Base-by-base conservation (phyloP, 1,284 basidiomycete species). In the Cronartium quercuum region DNA sequence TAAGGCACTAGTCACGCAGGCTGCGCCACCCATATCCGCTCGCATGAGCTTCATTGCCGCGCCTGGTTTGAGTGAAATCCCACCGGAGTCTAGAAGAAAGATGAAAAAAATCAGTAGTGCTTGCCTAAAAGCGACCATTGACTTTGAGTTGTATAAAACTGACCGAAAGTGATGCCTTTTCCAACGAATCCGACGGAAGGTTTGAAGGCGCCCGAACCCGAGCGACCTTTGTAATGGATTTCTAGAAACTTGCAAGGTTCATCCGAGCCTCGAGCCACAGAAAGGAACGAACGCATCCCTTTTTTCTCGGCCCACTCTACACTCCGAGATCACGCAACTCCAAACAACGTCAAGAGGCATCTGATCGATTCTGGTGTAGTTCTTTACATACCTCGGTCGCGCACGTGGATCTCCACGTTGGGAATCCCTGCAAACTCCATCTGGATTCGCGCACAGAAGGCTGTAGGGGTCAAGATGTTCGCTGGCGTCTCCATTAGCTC, bases 161-260 rank as follows among this genome's bases (percentile, higher is more conserved):
- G 58, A 74, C 71, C 71, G 77, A 92, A 92, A 5, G 91, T 92
- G 80, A 93, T 89, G 75, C 91, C 92, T 78, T 94, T 94, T 61
- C 92, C 92, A 57, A 94, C 91, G 76, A 93, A 86, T 1, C 88
- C 89, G 4, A 92, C 84, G 9, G 90, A 90, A 68, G 85, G 84
- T 0, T 85, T 87, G 62, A 86, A 83, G 64, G 3, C 34, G 1
- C 83, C 67, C 21, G 42, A 13, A 13, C 29, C 64, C 34, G 51
- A 65, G 10, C 87, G 88, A 40, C 91, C 92, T 55, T 89, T 89
- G 85, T 94, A 94, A 82, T 90, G 88, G 76, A 95, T 88, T 83
- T 94, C 91, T 70, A 95, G 84, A 82, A 94, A 88, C 81, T 91
- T 92, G 68, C 90, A 88, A 5, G 92, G 91, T 81, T 94, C 90